A percentile compares a stretch with the other conserved stretches of the same genome.
These are phyloP conservation scores for Rhodotorula sphaerocarpa DNA, from an alignment of 768 basidiomycete species.

Conservation along the genomic window DNA sequence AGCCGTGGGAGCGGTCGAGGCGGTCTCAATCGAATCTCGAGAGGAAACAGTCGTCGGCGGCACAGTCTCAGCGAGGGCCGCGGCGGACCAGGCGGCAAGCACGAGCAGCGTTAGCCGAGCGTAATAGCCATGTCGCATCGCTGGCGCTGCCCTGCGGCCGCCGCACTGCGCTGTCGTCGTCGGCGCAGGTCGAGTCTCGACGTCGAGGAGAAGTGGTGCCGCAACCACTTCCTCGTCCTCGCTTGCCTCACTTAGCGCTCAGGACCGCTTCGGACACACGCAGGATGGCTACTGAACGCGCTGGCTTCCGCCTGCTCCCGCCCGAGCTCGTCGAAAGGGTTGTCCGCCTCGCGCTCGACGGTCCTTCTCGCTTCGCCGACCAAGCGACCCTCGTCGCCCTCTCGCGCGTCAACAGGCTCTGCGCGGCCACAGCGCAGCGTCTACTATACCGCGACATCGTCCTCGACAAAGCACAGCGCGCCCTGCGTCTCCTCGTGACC, in stretches of 20 bases:
- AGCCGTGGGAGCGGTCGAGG: no score
- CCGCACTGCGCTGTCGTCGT: no score
- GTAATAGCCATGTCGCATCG: no score
- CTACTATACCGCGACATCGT: not conserved
- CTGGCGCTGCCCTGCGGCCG: no score
- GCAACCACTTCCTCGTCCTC: not conserved
- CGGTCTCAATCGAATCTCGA: no score
- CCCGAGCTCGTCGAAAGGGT: slow-evolving; percentile 3
- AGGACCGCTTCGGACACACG: not conserved
- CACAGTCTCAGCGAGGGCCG: no score
- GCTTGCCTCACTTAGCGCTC: no score
- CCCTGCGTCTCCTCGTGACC: not conserved
- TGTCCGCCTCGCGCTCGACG: not conserved
- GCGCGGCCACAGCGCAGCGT: not conserved
- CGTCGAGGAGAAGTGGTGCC: not conserved
- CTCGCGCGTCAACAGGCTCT: not conserved
- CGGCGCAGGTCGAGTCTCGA: no score
- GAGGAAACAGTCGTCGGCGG: no score
- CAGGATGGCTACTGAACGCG: no score
- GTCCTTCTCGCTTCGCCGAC: not conserved
- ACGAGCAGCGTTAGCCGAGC: no score
- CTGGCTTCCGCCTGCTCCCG: not conserved
- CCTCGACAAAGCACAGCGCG: not conserved
- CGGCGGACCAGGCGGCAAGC: no score
- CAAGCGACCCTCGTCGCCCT: not conserved